Percentiles rank a stretch among this genome's conserved stretches.
These are phyloP conservation scores for Kluyveromyces lactis DNA, from an alignment of 805 yeast genomes.

Conservation along the genomic window DNA sequence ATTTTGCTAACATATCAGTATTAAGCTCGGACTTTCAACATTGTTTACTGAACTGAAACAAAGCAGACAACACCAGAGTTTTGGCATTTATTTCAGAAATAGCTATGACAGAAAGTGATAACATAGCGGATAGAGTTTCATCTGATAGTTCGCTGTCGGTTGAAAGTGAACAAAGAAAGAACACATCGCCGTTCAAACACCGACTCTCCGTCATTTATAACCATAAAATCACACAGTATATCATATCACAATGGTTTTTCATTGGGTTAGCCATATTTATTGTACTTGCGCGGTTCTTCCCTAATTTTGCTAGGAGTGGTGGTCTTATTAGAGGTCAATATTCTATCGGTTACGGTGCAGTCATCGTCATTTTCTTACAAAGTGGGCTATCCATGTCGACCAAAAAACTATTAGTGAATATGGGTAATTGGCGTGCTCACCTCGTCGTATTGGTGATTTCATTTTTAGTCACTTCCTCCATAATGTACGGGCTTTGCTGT, in stretches of 20 bases:
- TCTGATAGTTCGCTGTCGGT: neutral
- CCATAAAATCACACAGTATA: conserved; percentile 3
- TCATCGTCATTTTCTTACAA: conserved; percentile 73
- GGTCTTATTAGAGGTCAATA: conserved; percentile 71
- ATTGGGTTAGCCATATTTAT: conserved; percentile 62
- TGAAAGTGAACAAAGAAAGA: neutral
- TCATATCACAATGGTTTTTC: conserved; percentile 61
- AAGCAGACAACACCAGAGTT: no score
- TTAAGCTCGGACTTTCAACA: no score
- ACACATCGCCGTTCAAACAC: neutral
- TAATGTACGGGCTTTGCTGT: conserved; percentile 63
- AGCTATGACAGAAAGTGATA: no score
- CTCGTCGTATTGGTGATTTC: conserved; percentile 56
- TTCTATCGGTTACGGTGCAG: conserved; percentile 77
- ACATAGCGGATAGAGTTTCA: no score
- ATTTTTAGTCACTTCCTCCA: conserved; percentile 62
- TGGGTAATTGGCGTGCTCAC: conserved; percentile 79
- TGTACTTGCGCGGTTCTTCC: conserved; percentile 68
- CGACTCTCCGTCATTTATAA: neutral
- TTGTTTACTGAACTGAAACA: no score
- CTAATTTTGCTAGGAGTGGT: conserved; percentile 76
- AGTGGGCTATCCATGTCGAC: conserved; percentile 77
- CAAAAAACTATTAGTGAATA: conserved; percentile 48
- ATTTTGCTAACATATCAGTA: no score
- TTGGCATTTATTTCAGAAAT: no score